These are phyloP conservation scores for Monascus ruber DNA, from an alignment of 2,329 filamentous ascomycete species.

Conservation along the genomic window DNA sequence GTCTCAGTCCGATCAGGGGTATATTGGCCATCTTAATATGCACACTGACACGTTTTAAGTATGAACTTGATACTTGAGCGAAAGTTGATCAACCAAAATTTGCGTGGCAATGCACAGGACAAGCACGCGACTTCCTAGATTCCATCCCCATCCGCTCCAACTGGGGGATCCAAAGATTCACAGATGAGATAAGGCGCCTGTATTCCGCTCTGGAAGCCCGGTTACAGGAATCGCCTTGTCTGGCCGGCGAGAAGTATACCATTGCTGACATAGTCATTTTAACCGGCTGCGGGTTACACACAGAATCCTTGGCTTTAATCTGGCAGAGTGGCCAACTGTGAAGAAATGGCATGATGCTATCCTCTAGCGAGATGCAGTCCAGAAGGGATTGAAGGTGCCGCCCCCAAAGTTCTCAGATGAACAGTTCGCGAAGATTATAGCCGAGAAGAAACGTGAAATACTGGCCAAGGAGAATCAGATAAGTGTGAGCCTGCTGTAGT, in stretches of 20 bases:
- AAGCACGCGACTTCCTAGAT: constrained; percentile 38
- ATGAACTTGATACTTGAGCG: neutral
- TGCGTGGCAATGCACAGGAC: constrained; percentile 16
- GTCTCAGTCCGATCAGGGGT: constrained; percentile 31
- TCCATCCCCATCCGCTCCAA: constrained; percentile 33
- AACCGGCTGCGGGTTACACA: constrained; percentile 23
- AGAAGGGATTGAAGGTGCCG: constrained; percentile 13
- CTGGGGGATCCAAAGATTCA: constrained; percentile 37
- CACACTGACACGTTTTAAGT: neutral
- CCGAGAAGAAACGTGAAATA: too few relatives aligned
- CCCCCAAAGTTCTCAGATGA: too few relatives aligned
- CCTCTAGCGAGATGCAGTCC: constrained; percentile 16
- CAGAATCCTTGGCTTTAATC: constrained; percentile 15
- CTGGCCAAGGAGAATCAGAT: too few relatives aligned
- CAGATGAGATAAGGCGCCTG: constrained; percentile 38
- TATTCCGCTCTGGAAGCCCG: constrained; percentile 36
- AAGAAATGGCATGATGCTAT: constrained; percentile 21
- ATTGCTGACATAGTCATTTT: constrained; percentile 39
- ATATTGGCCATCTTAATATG: too few relatives aligned
- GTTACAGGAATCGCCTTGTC: constrained; percentile 30
- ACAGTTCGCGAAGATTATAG: too few relatives aligned
- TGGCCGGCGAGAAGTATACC: constrained; percentile 36
- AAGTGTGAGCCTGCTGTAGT: too few relatives aligned
- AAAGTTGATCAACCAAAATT: neutral
- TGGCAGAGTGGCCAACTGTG: constrained; percentile 20